A percentile compares a stretch with the other conserved stretches of the same genome.
phyloP scores from a whole-genome alignment of 805 yeast species.

The Candida odintsovae region DNA sequence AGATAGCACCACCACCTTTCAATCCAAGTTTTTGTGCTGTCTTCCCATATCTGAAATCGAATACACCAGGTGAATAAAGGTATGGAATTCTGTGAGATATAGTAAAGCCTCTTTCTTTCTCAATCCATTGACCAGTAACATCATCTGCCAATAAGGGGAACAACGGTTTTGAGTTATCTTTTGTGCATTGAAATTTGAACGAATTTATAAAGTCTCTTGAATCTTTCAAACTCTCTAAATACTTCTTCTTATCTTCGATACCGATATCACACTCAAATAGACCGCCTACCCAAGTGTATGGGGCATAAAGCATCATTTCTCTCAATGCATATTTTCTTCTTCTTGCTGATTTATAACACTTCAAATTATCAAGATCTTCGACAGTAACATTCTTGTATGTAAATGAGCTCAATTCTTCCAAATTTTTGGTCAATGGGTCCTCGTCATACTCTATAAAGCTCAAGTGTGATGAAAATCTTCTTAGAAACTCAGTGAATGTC shows the following conservation, averaged over 20 bases:
- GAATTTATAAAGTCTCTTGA: conserved; percentile 4
- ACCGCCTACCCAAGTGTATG: conserved; percentile 60
- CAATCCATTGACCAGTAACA: conserved; percentile 41
- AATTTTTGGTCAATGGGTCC: conserved; percentile 10
- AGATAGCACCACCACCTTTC: neutral
- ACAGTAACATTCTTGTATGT: conserved; percentile 10
- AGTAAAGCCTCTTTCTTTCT: conserved; percentile 22
- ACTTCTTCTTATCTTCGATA: conserved; percentile 21
- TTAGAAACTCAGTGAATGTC: conserved; percentile 6
- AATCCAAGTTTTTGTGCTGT: conserved; percentile 24
- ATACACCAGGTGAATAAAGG: conserved; percentile 40
- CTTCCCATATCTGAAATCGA: conserved; percentile 30
- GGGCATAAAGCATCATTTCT: conserved; percentile 41
- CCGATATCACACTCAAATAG: conserved; percentile 45
- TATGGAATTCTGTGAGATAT: conserved; percentile 46
- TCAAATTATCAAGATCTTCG: conserved; percentile 20
- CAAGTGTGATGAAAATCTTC: conserved; percentile 4
- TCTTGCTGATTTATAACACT: conserved; percentile 56
- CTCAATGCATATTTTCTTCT: conserved; percentile 45
- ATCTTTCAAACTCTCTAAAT: conserved; percentile 15
- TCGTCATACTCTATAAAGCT: conserved; percentile 17
- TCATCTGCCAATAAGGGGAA: conserved; percentile 58
- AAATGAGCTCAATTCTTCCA: conserved; percentile 12
- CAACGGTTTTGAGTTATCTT: conserved; percentile 36
- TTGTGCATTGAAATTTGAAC: conserved; percentile 30